Evolutionary conservation across 768 basidiomycete species (phyloP).

Genomic region (Terana coerulea): DNA sequence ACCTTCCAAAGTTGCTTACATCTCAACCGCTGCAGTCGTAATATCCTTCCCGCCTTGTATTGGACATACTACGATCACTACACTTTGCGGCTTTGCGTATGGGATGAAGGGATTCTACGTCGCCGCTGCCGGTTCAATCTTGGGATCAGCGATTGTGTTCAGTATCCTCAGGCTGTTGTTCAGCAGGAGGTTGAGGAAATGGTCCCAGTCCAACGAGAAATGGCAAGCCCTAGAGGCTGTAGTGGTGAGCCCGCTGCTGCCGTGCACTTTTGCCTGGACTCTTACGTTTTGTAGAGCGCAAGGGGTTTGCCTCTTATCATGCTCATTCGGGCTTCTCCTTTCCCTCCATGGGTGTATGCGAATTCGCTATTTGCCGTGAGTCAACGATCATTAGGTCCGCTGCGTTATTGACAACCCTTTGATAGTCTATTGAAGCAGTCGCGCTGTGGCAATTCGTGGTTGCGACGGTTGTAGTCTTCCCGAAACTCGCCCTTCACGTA

Average conservation of each 20-base stretch:
- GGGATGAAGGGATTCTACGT: constrained; percentile 75
- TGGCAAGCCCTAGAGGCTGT: constrained; percentile 79
- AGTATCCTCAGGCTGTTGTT: constrained; percentile 57
- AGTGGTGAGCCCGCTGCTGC: constrained; percentile 65
- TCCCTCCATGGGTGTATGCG: constrained; percentile 88
- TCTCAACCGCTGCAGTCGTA: constrained; percentile 30
- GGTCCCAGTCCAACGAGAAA: constrained; percentile 60
- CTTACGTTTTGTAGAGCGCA: constrained; percentile 50
- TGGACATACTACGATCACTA: constrained; percentile 62
- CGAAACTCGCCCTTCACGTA: constrained; percentile 67
- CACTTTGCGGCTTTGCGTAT: constrained; percentile 80
- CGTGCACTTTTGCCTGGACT: constrained; percentile 4
- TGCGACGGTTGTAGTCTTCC: constrained; percentile 68
- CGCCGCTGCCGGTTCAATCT: constrained; percentile 53
- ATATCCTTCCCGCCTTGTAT: constrained; percentile 58
- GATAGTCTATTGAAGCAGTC: constrained; percentile 69
- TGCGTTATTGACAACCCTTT: too few relatives aligned
- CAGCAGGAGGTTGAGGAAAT: constrained; percentile 47
- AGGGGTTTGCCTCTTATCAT: constrained; percentile 82
- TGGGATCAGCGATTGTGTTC: constrained; percentile 65
- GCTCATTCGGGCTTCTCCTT: constrained; percentile 74
- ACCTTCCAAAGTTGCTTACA: background rate
- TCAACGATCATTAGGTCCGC: too few relatives aligned
- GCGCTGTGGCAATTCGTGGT: constrained; percentile 70
- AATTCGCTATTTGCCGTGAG: constrained; percentile 75